Base-by-base conservation (phyloP, 1,284 basidiomycete species). In the Xerocomus minutiporus region DNA sequence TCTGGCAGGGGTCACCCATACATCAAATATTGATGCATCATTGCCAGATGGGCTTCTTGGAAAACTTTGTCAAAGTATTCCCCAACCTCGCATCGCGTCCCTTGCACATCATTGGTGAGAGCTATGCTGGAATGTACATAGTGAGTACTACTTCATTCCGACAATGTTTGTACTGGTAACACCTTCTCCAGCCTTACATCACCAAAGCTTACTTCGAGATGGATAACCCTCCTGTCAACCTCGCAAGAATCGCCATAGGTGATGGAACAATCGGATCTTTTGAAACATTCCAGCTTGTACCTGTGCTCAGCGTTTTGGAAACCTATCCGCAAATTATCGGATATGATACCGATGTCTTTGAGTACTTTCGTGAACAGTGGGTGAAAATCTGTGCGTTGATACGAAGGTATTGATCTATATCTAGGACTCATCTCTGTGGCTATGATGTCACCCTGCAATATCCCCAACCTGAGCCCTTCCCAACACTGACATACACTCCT, bases 391-490 rank as follows among this genome's bases (percentile, higher is more conserved):
- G 26, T 9, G 6, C 17, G 17, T 17, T 35, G 36, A 32, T 17
- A 11, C 35, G 23, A 3, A 41, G 23, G 13, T 31, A 12, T 43
- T 47, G 41, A 59, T 40, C 8, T 12, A 26, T 26, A 26, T 43
- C 8, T 57, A 88, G 86, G 64, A 65, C 74, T 28, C 74, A 79
- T 48, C 71, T 86, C 25, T 89, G 86, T 58, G 79, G 79, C 2
- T 86, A 79, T 61, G 75, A 88, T 61, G 64, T 89, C 32, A 84
- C 83, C 62, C 70, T 89, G 9, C 82, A 83, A 17, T 89, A 89
- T 58, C 86, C 86, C 1, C 82, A 88, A 63, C 71, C 73, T 32
- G 76, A 75, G 36, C 66, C 71, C 48, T 77, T 88, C 51, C 81
- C 83, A 0, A 71, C 78, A 12, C 62, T 81, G 20, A 57, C 62